Evolutionary conservation across 192 early-diverging fungal genomes (phyloP), one percentile per base, ranked within the genome.

Genomic region (Coemansia sp.): DNA sequence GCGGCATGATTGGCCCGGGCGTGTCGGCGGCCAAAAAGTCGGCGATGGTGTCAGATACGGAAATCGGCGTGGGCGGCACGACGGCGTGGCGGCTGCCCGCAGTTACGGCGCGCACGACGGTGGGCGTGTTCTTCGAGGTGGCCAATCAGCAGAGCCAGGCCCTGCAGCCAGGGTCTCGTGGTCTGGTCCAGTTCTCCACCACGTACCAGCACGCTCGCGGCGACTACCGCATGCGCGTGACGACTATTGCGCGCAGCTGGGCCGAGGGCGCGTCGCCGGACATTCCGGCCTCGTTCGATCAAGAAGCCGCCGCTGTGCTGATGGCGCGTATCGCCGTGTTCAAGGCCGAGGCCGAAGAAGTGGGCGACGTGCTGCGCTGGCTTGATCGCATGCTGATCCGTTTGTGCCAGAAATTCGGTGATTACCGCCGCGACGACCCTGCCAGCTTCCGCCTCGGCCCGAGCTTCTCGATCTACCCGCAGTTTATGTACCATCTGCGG

Each of bases 401-500:
- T 5, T 79, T 99, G 74, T 99, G 97, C 83, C 95, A 97, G 75
- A 89, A 91, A 66, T 97, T 97, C 77, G 97, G 92, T 15, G 93
- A 95, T 56, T 99, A 92, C 84, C 83, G 93, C 10, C 94, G 97
- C 66, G 97, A 98, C 52, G 97, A 99, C 57, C 93, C 94, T 20
- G 82, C 85, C 12, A 90, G 89, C 44, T 99, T 99, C 87, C 87
- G 90, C 8, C 84, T 99, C 54, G 76, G 87, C 0, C 88, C 91
- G 53, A 96, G 93, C 79, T 99, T 99, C 69, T 94, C 95, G 0
- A 95, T 98, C 66, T 99, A 99, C 77, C 97, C 97, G 51, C 96
- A 98, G 76, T 99, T 99, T 62, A 99, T 99, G 97, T 99, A 97
- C 88, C 94, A 99, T 59, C 79, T 99, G 64, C 87, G 97, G 44